phyloP scores from a whole-genome alignment of 345 rosid genomes.

The Gossypium anomalum region DNA sequence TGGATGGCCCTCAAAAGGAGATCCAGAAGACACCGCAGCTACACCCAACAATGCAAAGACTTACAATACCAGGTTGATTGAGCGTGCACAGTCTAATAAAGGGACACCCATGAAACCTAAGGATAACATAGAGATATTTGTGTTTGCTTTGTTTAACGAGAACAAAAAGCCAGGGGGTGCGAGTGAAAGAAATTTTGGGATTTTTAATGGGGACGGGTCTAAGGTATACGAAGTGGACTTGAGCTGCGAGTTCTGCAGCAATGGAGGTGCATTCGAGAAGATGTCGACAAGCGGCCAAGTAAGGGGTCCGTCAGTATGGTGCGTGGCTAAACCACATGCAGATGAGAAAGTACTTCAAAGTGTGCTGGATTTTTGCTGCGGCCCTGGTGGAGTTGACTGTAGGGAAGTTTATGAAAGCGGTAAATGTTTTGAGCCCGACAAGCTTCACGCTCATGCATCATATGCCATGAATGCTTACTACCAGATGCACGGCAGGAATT shows the following conservation, averaged over 20 bases:
- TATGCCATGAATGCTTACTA: conserved; percentile 66
- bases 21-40: conserved; percentile 38
- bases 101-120: conserved; percentile 59
- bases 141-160: conserved; percentile 65
- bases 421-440: conserved; percentile 44
- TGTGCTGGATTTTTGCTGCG: conserved; percentile 58
- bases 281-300: conserved; percentile 4
- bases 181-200: conserved; percentile 57
- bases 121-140: conserved; percentile 39
- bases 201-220: conserved; percentile 56
- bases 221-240: conserved; percentile 52
- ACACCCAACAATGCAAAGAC: conserved; percentile 45
- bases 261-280: conserved; percentile 34
- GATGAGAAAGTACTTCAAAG: conserved; percentile 54
- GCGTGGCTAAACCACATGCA: conserved; percentile 67
- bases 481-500: conserved; percentile 68
- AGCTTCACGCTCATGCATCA: conserved; percentile 64
- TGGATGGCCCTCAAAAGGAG: conserved; percentile 66
- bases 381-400: conserved; percentile 68
- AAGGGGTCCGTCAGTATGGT: conserved; percentile 66
- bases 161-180: conserved; percentile 51
- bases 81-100: conserved; percentile 44
- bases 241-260: conserved; percentile 54
- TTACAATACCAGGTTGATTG: conserved; percentile 54
- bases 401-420: conserved; percentile 46